These are phyloP conservation scores for Lobosporangium transversale DNA, from an alignment of 192 early-diverging fungal species.

Conservation along the genomic window DNA sequence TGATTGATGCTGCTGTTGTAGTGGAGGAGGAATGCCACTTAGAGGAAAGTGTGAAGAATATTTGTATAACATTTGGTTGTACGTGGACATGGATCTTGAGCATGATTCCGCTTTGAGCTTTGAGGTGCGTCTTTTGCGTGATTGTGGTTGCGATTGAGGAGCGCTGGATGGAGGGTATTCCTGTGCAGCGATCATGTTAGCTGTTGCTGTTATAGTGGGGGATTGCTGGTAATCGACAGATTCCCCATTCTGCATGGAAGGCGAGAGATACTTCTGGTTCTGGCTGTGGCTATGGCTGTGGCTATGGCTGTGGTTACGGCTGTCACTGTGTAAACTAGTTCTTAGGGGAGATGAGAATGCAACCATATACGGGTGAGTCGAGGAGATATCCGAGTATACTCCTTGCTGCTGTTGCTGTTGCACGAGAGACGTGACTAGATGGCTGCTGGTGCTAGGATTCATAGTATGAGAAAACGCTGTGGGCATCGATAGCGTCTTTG, in stretches of 20 bases:
- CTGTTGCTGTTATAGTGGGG: neutral
- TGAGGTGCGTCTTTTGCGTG: conserved; percentile 17
- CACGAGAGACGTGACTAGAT: no score
- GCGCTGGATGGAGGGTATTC: neutral
- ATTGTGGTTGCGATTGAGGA: neutral
- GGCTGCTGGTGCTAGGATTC: neutral
- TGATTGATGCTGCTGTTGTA: conserved; percentile 17
- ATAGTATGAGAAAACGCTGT: neutral
- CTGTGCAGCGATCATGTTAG: neutral
- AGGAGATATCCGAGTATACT: conserved; percentile 14
- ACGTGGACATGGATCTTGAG: neutral
- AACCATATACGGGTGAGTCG: conserved; percentile 33
- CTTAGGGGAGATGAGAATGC: neutral
- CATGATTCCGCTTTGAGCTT: conserved; percentile 7
- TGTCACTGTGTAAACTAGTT: no score
- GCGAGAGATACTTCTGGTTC: no score
- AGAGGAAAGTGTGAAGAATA: neutral
- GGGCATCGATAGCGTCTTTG: conserved; percentile 14
- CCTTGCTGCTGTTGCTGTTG: conserved; percentile 11
- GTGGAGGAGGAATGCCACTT: conserved; percentile 16
- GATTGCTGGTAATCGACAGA: no score
- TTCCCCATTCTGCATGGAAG: no score
- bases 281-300: no score
- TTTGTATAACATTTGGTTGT: neutral
- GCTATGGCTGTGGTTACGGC: no score